phyloP scores from a whole-genome alignment of 805 yeast species.

The Kluyveromyces nonfermentans region DNA sequence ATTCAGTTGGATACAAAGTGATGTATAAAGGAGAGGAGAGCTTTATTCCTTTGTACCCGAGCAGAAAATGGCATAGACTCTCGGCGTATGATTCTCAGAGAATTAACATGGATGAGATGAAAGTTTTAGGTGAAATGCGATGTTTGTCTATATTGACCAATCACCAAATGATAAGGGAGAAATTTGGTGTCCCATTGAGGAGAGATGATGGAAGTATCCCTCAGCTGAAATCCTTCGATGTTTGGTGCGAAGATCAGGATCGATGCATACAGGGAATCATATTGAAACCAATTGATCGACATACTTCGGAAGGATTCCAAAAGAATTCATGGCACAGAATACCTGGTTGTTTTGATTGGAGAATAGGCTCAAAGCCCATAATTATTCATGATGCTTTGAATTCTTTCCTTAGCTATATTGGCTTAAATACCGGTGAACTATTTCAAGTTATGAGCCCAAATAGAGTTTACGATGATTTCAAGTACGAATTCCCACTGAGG shows the following conservation, averaged over 20 bases:
- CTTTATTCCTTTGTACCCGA: conserved; percentile 21
- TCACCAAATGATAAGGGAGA: conserved; percentile 25
- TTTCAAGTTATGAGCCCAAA: conserved; percentile 21
- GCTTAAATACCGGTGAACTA: conserved; percentile 17
- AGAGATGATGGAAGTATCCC: conserved; percentile 14
- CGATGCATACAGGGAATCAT: conserved; percentile 23
- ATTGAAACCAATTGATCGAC: conserved; percentile 13
- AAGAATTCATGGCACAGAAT: conserved; percentile 19
- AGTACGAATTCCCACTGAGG: conserved; percentile 22
- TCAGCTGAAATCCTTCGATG: conserved; percentile 13
- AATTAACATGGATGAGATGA: conserved; percentile 15
- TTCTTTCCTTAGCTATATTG: conserved; percentile 13
- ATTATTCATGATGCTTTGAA: conserved; percentile 11
- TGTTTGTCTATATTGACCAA: conserved; percentile 19
- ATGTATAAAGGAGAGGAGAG: conserved; percentile 17
- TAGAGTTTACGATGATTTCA: conserved; percentile 18
- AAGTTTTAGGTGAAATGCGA: conserved; percentile 13
- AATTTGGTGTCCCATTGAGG: conserved; percentile 25
- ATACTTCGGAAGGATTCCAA: background rate
- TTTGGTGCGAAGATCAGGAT: conserved; percentile 27
- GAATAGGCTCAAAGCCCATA: conserved; percentile 18
- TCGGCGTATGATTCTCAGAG: conserved; percentile 15
- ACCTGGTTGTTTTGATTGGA: conserved; percentile 20
- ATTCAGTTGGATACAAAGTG: conserved; percentile 22
- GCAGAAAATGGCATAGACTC: conserved; percentile 17